phyloP scores from a whole-genome alignment of 768 basidiomycete genomes.

The Porpolomopsis calyptriformis region DNA sequence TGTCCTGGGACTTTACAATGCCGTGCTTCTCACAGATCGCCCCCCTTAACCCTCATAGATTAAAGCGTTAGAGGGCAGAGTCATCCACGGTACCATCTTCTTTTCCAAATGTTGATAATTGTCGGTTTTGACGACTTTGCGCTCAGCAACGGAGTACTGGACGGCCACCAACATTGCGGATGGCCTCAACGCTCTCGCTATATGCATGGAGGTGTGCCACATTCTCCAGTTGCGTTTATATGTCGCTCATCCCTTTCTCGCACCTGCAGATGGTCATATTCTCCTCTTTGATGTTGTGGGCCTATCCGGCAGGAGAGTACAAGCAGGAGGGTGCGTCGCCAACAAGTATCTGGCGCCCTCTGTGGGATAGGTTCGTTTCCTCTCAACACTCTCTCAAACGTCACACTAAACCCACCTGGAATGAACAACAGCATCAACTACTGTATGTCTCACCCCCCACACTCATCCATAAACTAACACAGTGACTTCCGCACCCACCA shows the following conservation, averaged over 20 bases:
- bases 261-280: slow-evolving; percentile 77
- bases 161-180: slow-evolving; percentile 75
- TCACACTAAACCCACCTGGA: not conserved
- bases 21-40: no score
- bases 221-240: not conserved
- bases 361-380: slow-evolving; percentile 52
- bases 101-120: not conserved
- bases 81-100: slow-evolving; percentile 48
- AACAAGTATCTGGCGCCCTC: slow-evolving; percentile 56
- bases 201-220: slow-evolving; percentile 63
- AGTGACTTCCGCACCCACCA: not conserved
- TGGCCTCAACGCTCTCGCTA: slow-evolving; percentile 72
- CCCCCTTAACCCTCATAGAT: no score
- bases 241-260: not conserved
- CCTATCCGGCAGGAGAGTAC: slow-evolving; percentile 69
- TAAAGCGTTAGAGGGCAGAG: slow-evolving; percentile 48
- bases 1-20: not conserved
- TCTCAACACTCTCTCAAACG: slow-evolving; percentile 15
- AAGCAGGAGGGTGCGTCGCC: slow-evolving; percentile 26
- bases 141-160: slow-evolving; percentile 67
- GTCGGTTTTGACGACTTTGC: not conserved
- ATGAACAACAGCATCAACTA: slow-evolving; percentile 24
- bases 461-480: not conserved
- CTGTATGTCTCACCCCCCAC: slow-evolving; percentile 12
- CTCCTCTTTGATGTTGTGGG: slow-evolving; percentile 69